Conservation (phyloP, 2,329 filamentous ascomycete genomes). For the Colletotrichum sublineola region DNA sequence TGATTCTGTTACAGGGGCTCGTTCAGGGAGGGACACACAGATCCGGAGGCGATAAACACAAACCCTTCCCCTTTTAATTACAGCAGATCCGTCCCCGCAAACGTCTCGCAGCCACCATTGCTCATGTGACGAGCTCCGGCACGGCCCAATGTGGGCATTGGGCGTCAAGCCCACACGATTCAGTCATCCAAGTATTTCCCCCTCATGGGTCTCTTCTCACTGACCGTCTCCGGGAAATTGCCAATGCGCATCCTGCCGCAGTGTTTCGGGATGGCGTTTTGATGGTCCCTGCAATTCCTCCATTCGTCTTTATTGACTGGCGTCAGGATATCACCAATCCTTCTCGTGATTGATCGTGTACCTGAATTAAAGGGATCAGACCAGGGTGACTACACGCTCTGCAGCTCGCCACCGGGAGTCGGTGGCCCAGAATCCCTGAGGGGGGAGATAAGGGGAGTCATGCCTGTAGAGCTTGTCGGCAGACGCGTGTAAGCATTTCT, state of each 20-base stretch:
- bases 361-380: neutral
- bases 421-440: neutral
- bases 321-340: neutral
- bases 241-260: neutral
- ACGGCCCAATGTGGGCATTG: conserved; percentile 14
- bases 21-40: conserved; percentile 7
- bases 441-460: neutral
- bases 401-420: neutral
- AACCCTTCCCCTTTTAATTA: neutral
- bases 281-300: neutral
- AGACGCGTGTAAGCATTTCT: neutral
- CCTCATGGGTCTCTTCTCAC: neutral
- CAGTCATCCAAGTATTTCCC: neutral
- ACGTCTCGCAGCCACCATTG: conserved; percentile 28
- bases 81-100: neutral
- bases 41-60: conserved; percentile 22
- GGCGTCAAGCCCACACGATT: conserved; percentile 6
- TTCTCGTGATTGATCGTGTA: no score
- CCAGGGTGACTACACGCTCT: neutral
- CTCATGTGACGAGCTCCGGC: conserved; percentile 37
- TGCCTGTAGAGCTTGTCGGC: neutral
- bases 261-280: neutral
- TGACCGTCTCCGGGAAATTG: neutral
- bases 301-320: neutral
- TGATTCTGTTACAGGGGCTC: conserved; percentile 10